These are phyloP conservation scores for Penicillium sclerotiorum DNA, from an alignment of 2,329 filamentous ascomycete genomes.

Conservation along the genomic window DNA sequence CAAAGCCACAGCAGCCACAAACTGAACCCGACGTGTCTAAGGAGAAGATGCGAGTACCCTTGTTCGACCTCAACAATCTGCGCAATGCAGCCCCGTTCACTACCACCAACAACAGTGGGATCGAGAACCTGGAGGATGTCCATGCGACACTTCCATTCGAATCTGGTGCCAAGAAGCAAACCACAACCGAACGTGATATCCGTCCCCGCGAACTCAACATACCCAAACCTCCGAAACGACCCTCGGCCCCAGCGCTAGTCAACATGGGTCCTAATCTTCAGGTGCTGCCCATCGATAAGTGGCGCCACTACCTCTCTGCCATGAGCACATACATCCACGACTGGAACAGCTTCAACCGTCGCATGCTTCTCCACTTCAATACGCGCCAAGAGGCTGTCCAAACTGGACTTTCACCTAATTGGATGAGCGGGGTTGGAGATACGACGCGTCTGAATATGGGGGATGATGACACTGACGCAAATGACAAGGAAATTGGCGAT, in stretches of 20 bases:
- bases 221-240: constrained; percentile 56
- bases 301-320: constrained; percentile 54
- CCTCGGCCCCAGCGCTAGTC: constrained; percentile 37
- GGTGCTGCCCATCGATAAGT: constrained; percentile 50
- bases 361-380: constrained; percentile 59
- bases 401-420: constrained; percentile 49
- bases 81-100: constrained; percentile 54
- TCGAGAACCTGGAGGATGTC: constrained; percentile 58
- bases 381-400: constrained; percentile 53
- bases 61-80: constrained; percentile 55
- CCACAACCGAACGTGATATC: constrained; percentile 43
- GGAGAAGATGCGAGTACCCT: constrained; percentile 18
- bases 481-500: constrained; percentile 6
- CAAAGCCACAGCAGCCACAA: constrained; percentile 12
- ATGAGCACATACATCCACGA: constrained; percentile 60
- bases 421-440: constrained; percentile 58
- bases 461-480: constrained; percentile 28
- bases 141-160: constrained; percentile 60
- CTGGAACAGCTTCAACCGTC: constrained; percentile 59
- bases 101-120: constrained; percentile 48
- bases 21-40: constrained; percentile 10
- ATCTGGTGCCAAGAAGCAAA: constrained; percentile 53
- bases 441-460: constrained; percentile 36
- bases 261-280: constrained; percentile 35
- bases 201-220: constrained; percentile 46